Evolutionary conservation across 441 rosid genomes (phyloP).

Genomic region (Gossypium aridum): DNA sequence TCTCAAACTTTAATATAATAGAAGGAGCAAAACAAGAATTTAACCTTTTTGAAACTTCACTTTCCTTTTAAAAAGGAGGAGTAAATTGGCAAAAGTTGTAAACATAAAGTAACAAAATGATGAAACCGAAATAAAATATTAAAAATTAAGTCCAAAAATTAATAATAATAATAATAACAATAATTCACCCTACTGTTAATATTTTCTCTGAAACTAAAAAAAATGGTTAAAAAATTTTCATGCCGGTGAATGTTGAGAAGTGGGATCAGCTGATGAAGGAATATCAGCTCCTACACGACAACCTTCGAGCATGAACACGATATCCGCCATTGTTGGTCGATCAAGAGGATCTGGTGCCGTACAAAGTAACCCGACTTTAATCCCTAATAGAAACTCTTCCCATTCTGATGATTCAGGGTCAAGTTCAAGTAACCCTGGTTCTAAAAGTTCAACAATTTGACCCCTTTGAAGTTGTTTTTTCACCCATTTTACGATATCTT

Average conservation of each 20-base stretch:
- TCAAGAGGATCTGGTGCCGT: constrained; percentile 89
- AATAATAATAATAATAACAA: background rate
- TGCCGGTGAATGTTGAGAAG: constrained; percentile 82
- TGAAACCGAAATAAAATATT: background rate
- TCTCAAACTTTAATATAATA: too few relatives aligned
- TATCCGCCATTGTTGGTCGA: constrained; percentile 83
- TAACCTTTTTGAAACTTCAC: too few relatives aligned
- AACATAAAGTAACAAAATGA: constrained; percentile 2
- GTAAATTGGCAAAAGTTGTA: constrained; percentile 9
- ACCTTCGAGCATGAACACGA: constrained; percentile 98
- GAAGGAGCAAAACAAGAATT: too few relatives aligned
- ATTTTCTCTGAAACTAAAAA: constrained; percentile 12
- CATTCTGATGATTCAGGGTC: constrained; percentile 98
- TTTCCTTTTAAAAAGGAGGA: background rate
- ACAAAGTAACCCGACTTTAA: constrained; percentile 94
- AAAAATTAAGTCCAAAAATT: background rate
- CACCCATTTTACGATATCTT: constrained; percentile 97
- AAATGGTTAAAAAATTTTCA: constrained; percentile 5
- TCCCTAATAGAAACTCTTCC: constrained; percentile 95
- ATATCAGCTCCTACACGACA: constrained; percentile 90
- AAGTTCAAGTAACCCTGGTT: constrained; percentile 89
- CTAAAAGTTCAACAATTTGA: constrained; percentile 76
- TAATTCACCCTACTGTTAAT: constrained; percentile 18
- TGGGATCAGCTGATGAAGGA: constrained; percentile 89
- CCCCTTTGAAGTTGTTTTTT: constrained; percentile 91